phyloP scores from a whole-genome alignment of 2,329 filamentous ascomycete species.

The Waltergamsia citrina region DNA sequence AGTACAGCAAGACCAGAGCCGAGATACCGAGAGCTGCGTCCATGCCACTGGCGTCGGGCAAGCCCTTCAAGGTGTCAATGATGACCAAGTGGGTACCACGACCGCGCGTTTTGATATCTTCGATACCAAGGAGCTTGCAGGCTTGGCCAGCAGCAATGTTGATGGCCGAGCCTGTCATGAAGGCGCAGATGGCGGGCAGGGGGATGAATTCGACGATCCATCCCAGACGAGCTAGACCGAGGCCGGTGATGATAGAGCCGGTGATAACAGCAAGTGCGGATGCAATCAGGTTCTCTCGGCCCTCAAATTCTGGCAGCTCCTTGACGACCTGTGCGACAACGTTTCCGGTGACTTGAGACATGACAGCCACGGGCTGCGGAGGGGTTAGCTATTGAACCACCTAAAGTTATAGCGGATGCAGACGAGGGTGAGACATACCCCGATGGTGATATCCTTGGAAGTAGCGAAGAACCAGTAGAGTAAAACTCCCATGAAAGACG shows the following conservation, averaged over 20 bases:
- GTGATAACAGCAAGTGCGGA: conserved; percentile 37
- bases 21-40: conserved; percentile 69
- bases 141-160: conserved; percentile 41
- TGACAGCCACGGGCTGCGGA: conserved; percentile 40
- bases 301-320: conserved; percentile 24
- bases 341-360: conserved; percentile 42
- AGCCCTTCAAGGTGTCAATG: conserved; percentile 37
- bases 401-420: neutral
- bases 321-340: conserved; percentile 29
- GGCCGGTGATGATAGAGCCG: conserved; percentile 36
- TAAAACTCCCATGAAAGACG: conserved; percentile 91
- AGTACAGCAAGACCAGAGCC: conserved; percentile 58
- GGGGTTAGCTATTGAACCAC: conserved; percentile 7
- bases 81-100: conserved; percentile 35
- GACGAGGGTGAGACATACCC: conserved; percentile 41
- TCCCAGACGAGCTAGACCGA: conserved; percentile 39
- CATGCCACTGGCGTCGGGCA: conserved; percentile 41
- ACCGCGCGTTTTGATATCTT: conserved; percentile 36
- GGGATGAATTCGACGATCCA: conserved; percentile 47
- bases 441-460: conserved; percentile 84
- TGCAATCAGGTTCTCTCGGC: conserved; percentile 35
- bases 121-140: conserved; percentile 40
- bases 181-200: conserved; percentile 40
- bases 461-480: conserved; percentile 98
- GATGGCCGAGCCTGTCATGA: conserved; percentile 44